These are phyloP conservation scores for Tinospora cordifolia DNA, from an alignment of 164 flowering plant genomes.

Conservation along the genomic window DNA sequence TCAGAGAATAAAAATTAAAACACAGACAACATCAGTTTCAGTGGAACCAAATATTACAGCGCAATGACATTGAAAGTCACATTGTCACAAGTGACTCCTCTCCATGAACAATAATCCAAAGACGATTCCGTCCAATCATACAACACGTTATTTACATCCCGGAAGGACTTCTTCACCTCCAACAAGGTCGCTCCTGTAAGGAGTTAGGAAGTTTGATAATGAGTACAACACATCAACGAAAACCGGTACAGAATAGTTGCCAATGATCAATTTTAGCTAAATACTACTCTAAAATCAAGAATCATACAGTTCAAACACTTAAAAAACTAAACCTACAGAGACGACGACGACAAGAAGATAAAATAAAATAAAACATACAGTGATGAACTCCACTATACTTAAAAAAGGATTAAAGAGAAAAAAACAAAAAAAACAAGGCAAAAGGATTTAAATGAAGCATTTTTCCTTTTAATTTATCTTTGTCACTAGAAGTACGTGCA, in stretches of 20 bases:
- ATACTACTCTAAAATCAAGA: too few species aligned
- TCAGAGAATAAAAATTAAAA: too few species aligned
- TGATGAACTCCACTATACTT: too few species aligned
- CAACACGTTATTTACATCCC: constrained; percentile 75
- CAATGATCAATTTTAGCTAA: neutral
- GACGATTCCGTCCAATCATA: constrained; percentile 86
- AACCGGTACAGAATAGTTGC: neutral
- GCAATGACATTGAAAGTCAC: constrained; percentile 73
- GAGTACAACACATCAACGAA: neutral
- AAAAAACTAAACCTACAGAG: neutral
- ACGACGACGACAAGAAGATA: neutral
- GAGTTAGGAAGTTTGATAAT: neutral
- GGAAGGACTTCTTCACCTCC: constrained; percentile 84
- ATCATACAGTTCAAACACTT: neutral
- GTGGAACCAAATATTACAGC: constrained; percentile 41
- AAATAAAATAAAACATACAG: neutral
- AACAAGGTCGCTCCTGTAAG: constrained; percentile 53
- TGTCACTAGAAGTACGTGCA: neutral
- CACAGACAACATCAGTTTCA: neutral
- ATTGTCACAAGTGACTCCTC: constrained; percentile 89
- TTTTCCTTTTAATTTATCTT: too few species aligned
- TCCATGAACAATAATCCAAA: constrained; percentile 86
- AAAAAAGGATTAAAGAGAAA: neutral
- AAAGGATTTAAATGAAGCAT: too few species aligned
- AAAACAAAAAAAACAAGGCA: too few species aligned